Base-by-base conservation (phyloP, 306 rosid species). In the Lotus japonicus region DNA sequence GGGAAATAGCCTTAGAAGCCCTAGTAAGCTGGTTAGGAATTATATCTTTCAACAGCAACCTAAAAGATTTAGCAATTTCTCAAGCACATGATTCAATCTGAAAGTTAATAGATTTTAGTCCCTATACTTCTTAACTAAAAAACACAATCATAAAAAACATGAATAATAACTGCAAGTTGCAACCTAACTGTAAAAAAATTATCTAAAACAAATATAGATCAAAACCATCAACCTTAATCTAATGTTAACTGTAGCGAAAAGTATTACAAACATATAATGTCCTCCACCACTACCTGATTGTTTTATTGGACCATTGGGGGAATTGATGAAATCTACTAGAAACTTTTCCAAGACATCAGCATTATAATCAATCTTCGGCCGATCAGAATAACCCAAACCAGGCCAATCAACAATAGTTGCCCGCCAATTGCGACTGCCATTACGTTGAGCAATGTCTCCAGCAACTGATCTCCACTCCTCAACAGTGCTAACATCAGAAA, bases 321-420 rank as follows among this genome's bases (percentile, higher is more conserved):
- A 82, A 77, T 88, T 92, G 74, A 89, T 81, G 55, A 92, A 88
- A 79, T 92, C 98, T 42, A 84, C 94, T 73, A 92, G 81, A 79
- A 92, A 92, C 0, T 83, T 82, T 78, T 92, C 97, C 73, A 92
- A 79, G 19, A 89, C 88, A 73, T 88, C 92, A 4, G 96, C 91
- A 71, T 78, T 84, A 64, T 92, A 92, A 76, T 92, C 96, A 68
- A 92, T 80, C 84, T 89, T 92, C 9, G 91, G 98, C 48, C 97
- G 75, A 80, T 89, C 97, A 15, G 97, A 92, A 81, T 83, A 89
- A 35, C 98, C 98, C 39, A 92, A 72, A 73, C 98, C 98, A 38
- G 98, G 98, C 98, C 98, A 92, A 80, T 89, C 98, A 69, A 92
- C 91, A 57, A 92, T 88, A 33, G 96, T 89, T 18, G 96, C 88